Conservation (phyloP, 495 filamentous ascomycete genomes). For the Penicillium goetzii region DNA sequence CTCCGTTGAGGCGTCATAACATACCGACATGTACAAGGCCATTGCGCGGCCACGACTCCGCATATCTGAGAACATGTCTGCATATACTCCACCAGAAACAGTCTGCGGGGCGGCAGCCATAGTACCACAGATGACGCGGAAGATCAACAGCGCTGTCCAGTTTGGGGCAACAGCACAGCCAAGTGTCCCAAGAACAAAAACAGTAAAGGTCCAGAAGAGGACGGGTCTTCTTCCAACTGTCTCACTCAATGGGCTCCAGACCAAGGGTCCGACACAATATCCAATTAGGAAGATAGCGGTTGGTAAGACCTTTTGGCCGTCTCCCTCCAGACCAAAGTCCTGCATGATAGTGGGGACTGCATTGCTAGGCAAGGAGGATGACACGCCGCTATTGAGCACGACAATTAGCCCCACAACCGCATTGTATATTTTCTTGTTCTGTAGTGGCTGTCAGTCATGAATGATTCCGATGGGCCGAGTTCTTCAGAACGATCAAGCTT, state of each 20-base stretch:
- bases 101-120: slow-evolving; percentile 70
- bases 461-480: background rate
- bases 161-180: slow-evolving; percentile 70
- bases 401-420: slow-evolving; percentile 58
- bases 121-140: slow-evolving; percentile 67
- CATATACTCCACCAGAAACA: slow-evolving; percentile 72
- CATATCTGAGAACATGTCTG: slow-evolving; percentile 67
- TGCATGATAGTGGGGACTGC: slow-evolving; percentile 56
- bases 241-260: slow-evolving; percentile 73
- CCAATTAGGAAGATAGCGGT: slow-evolving; percentile 77
- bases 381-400: slow-evolving; percentile 75
- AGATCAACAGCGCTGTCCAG: slow-evolving; percentile 67
- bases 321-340: slow-evolving; percentile 41
- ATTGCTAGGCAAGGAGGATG: slow-evolving; percentile 68
- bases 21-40: slow-evolving; percentile 71
- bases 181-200: slow-evolving; percentile 70
- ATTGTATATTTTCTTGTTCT: slow-evolving; percentile 62
- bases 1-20: slow-evolving; percentile 23
- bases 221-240: slow-evolving; percentile 68
- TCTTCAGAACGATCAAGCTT: slow-evolving; percentile 13
- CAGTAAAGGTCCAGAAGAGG: slow-evolving; percentile 61
- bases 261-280: slow-evolving; percentile 66
- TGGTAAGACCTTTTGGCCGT: slow-evolving; percentile 63
- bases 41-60: slow-evolving; percentile 67
- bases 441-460: slow-evolving; percentile 6